Percentiles rank a stretch among this genome's conserved stretches.
Evolutionary conservation across 2,329 filamentous ascomycete species (phyloP).

Genomic region (Fusarium veterinarium): DNA sequence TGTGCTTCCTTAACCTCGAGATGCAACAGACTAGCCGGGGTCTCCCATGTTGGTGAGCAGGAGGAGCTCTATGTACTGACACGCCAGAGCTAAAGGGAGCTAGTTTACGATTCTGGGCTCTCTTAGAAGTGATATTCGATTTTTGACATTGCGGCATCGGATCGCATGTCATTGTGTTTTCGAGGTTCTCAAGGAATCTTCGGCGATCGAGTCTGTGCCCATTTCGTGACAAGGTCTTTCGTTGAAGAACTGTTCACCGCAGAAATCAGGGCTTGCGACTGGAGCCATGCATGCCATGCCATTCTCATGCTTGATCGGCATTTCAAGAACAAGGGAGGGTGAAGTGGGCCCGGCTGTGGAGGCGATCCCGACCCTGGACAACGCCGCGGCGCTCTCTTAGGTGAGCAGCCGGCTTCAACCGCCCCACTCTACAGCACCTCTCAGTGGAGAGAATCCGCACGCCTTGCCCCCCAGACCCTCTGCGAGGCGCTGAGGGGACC

Average conservation of each 20-base stretch:
- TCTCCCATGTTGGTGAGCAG: conserved; percentile 1
- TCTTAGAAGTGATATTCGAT: conserved; percentile 15
- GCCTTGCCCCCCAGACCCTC: conserved; percentile 16
- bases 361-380: conserved; percentile 38
- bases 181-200: neutral
- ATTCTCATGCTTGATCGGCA: conserved; percentile 38
- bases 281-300: conserved; percentile 27
- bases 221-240: neutral
- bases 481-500: conserved; percentile 18
- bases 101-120: conserved; percentile 35
- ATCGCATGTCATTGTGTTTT: neutral
- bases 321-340: conserved; percentile 37
- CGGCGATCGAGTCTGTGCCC: neutral
- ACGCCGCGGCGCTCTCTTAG: conserved; percentile 7
- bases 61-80: neutral
- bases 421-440: conserved; percentile 25
- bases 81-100: conserved; percentile 8
- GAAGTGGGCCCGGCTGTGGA: conserved; percentile 37
- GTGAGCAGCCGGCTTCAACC: conserved; percentile 6
- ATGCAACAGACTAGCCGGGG: conserved; percentile 11
- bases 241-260: conserved; percentile 28
- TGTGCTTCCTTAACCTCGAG: conserved; percentile 1
- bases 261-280: conserved; percentile 36
- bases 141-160: neutral
- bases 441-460: conserved; percentile 8